Conservation (phyloP, 306 rosid species). For the Medicago truncatula region DNA sequence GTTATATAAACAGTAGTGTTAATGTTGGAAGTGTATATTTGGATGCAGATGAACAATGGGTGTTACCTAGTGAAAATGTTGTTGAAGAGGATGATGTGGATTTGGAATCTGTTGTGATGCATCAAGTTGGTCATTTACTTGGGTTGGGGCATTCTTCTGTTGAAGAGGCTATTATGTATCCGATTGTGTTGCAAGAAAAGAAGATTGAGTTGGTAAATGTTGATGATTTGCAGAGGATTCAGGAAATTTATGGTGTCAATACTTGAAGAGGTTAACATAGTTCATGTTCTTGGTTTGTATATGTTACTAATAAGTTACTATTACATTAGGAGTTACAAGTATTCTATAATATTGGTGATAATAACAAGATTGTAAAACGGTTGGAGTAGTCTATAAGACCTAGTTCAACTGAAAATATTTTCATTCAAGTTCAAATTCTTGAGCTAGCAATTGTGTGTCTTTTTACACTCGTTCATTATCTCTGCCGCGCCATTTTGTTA, state of each 20-base stretch:
- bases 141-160: slow-evolving; percentile 39
- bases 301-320: background rate
- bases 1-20: background rate
- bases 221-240: slow-evolving; percentile 37
- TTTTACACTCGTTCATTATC: no score
- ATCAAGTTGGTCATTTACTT: slow-evolving; percentile 39
- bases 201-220: slow-evolving; percentile 21
- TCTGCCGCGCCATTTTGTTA: no score
- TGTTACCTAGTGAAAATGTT: background rate
- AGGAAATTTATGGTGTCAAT: slow-evolving; percentile 6
- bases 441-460: no score
- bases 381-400: no score
- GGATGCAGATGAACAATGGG: slow-evolving; percentile 23
- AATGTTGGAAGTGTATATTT: background rate
- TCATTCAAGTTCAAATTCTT: no score
- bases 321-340: background rate
- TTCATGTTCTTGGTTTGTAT: background rate
- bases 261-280: background rate
- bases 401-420: no score
- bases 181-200: slow-evolving; percentile 16
- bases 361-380: no score
- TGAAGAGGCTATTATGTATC: slow-evolving; percentile 40
- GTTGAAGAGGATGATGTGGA: background rate
- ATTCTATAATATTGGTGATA: no score
- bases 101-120: slow-evolving; percentile 35